Evolutionary conservation across 805 yeast genomes (phyloP).

Genomic region (Candida insectalens): DNA sequence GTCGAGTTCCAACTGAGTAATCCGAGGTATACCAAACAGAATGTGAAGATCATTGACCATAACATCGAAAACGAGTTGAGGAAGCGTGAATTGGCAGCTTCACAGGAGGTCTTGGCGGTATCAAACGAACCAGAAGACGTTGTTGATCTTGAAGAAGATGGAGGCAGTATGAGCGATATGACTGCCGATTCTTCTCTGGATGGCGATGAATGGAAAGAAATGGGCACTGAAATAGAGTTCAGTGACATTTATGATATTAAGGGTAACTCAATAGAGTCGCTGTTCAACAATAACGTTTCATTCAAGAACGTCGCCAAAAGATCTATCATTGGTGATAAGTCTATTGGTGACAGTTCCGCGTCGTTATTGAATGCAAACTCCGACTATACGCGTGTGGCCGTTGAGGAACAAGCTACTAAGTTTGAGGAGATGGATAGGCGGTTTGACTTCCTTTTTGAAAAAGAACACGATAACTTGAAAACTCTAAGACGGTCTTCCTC

Average conservation of each 20-base stretch:
- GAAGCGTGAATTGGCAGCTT: constrained; percentile 5
- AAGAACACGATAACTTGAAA: constrained; percentile 22
- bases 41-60: constrained; percentile 13
- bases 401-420: constrained; percentile 75
- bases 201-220: constrained; percentile 70
- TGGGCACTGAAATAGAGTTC: constrained; percentile 71
- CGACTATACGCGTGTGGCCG: constrained; percentile 80
- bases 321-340: constrained; percentile 30
- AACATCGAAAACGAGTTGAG: no score
- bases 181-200: constrained; percentile 19
- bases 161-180: background rate
- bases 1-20: constrained; percentile 18
- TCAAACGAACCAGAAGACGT: background rate
- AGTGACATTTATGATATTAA: constrained; percentile 68
- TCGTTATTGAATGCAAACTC: no score
- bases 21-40: constrained; percentile 6
- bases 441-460: constrained; percentile 41
- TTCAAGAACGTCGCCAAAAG: background rate
- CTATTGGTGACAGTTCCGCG: no score
- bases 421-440: constrained; percentile 42
- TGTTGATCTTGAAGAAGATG: no score
- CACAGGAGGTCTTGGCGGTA: constrained; percentile 2
- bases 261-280: constrained; percentile 50
- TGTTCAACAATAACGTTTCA: constrained; percentile 13
- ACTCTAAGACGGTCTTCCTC: constrained; percentile 16